Evolutionary conservation across 2,329 filamentous ascomycete genomes (phyloP), one percentile per base, ranked within the genome.

Genomic region (Alternaria novae-zelandiae): DNA sequence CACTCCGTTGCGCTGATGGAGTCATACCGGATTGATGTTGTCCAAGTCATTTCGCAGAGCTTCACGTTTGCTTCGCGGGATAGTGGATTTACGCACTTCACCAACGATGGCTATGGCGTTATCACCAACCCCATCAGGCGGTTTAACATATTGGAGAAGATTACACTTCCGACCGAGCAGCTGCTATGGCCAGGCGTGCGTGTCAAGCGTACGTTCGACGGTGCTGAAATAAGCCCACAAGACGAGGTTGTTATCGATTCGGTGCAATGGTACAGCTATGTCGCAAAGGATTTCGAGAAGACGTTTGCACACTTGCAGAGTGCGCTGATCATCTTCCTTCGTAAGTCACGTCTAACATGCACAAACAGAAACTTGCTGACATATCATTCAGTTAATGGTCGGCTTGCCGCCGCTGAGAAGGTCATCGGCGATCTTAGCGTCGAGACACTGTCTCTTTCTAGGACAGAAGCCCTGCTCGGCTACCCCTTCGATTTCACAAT

Each of bases 321-420:
- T 70, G 86, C 94, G n/a, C 93, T 97, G 81, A 91, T 91, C 74
- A 89, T 90, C 64, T 94, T 97, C 74, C 85, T 97, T 50, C 86
- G 93, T 96, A 87, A 84, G 93, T 59, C 86, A n/a, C 6, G 10
- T 43, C 10, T 8, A 26, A 26, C 9, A 47, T 17, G 12, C 13
- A 13, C 30, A 43, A 21, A 50, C 43, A 11, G 51, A 50, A 23
- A 30, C 17, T 70, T 72, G 68, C 59, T 66, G 68, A 75, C 54
- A 44, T 46, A 36, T 46, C 36, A 61, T 26, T 15, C 54, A 82
- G 80, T 79, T 49, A 77, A 79, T 70, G 85, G 85, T 58, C 81
- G 82, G 63, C 80, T 90, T 49, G 80, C 82, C 30, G 87, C 87
- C 53, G 88, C 88, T 56, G 81, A 85, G 53, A 82, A 83, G 66